Percentiles rank a stretch among this genome's conserved stretches.
phyloP scores from a whole-genome alignment of 169 alveolate genomes.

The Ichthyophthirius multifiliis region DNA sequence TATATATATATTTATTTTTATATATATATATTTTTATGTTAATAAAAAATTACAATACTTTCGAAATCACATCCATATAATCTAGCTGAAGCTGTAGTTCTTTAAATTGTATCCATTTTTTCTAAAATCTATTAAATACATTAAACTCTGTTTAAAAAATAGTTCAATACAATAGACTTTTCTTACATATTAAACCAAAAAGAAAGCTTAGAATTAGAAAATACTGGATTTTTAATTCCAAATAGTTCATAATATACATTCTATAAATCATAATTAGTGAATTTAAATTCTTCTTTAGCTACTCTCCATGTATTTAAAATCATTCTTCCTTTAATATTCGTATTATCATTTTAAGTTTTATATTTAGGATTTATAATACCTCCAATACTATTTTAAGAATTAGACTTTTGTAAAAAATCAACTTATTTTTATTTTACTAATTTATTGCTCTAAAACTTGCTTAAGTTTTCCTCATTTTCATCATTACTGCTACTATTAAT shows the following conservation, averaged over 20 bases:
- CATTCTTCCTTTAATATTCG: conserved; percentile 63
- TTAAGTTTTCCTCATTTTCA: neutral
- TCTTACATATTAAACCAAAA: conserved; percentile 38
- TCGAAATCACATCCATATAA: conserved; percentile 81
- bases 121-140: conserved; percentile 47
- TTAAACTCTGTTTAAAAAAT: conserved; percentile 18
- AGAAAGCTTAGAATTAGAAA: conserved; percentile 49
- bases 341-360: no score
- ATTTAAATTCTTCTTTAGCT: conserved; percentile 42
- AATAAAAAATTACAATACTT: conserved; percentile 2
- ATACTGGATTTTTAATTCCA: conserved; percentile 58
- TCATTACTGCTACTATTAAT: conserved; percentile 19
- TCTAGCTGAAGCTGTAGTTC: conserved; percentile 72
- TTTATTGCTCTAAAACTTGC: neutral
- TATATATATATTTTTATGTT: no score
- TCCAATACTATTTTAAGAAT: conserved; percentile 27
- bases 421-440: conserved; percentile 36
- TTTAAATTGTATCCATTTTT: conserved; percentile 54
- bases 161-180: conserved; percentile 11
- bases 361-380: conserved; percentile 7
- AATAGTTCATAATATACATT: conserved; percentile 53
- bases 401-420: conserved; percentile 22
- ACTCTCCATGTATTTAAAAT: conserved; percentile 56
- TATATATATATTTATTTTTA: no score
- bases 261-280: conserved; percentile 69